Conservation (phyloP, 129 eudicot species). For the Flaveria brownii region DNA sequence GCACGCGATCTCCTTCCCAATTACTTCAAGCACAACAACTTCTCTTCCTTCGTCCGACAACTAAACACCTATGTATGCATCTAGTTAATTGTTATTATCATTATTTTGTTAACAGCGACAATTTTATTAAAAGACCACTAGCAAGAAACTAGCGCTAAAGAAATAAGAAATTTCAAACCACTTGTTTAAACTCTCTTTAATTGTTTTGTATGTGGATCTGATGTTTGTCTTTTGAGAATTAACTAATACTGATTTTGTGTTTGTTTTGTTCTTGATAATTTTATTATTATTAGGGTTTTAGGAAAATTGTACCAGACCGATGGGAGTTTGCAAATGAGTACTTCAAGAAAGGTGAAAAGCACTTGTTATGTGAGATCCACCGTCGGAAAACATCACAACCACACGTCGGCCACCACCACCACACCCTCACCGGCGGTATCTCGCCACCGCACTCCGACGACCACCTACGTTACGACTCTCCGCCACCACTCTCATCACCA, state of each 20-base stretch:
- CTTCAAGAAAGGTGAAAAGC: slow-evolving; percentile 86
- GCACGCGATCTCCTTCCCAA: slow-evolving; percentile 97
- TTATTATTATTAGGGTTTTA: slow-evolving; percentile 64
- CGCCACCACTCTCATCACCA: slow-evolving; percentile 60
- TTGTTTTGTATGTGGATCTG: background rate
- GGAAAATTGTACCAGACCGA: slow-evolving; percentile 93
- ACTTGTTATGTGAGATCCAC: slow-evolving; percentile 88
- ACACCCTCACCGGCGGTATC: slow-evolving; percentile 61
- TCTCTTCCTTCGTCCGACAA: slow-evolving; percentile 95
- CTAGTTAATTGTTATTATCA: too few relatives aligned
- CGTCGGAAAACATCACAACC: slow-evolving; percentile 86
- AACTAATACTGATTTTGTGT: slow-evolving; percentile 7
- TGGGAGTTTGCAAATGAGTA: slow-evolving; percentile 96
- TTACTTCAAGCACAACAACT: slow-evolving; percentile 95
- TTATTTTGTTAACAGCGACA: too few relatives aligned
- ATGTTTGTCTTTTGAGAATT: background rate
- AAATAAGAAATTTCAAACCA: background rate
- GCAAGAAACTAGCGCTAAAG: too few relatives aligned
- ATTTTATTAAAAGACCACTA: too few relatives aligned
- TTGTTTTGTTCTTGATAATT: background rate
- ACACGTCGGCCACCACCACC: slow-evolving; percentile 47
- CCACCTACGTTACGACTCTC: slow-evolving; percentile 42
- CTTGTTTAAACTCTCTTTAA: background rate
- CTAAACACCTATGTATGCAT: slow-evolving; percentile 86
- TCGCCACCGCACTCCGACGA: slow-evolving; percentile 90